Base-by-base conservation (phyloP, 2,329 filamentous ascomycete species). In the Akanthomyces lecanii region DNA sequence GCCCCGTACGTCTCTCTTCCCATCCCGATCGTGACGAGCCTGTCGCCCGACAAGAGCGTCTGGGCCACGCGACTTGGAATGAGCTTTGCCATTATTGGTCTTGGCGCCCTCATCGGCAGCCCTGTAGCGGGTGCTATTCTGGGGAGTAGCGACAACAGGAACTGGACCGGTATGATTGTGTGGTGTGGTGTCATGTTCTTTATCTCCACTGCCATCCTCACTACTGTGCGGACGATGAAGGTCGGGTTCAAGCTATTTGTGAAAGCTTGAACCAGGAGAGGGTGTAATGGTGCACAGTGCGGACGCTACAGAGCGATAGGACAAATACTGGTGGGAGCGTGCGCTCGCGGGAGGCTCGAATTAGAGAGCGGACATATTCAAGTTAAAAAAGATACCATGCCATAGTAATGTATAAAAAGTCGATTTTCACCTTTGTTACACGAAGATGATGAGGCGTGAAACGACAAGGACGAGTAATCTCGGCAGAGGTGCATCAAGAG, bases 61-160 rank as follows among this genome's bases (percentile, higher is more conserved):
- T 63, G 57, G 25, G 65, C 60, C 3, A 67, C 65, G 23, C 45
- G 62, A 4, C 38, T 67, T 58, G 66, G 65, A 6, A 67, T 66
- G 66, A 60, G 54, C 14, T 67, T 66, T 25, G 64, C 61, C 4
- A 63, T 67, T 21, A 63, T 63, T 4, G 61, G 54, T 3, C 4
- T 67, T 18, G 65, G 65, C 4, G 55, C 61, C 10, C 44, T 67
- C 47, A 60, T 67, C 5, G 65, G 66, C 3, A 67, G 61, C 21
- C 65, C 65, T 6, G 61, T 66, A 3, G 65, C 52, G 8, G 66
- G 65, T 33, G 58, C 64, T 1, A 54, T 63, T 30, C 47, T 60
- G 18, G 48, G 48, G 8, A 7, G 16, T 23, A 44, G 45, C 12
- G 28, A 25, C 42, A 21, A 48, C 16, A 45, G 59, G 4, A 55